These are phyloP conservation scores for Starmerella bombicola DNA, from an alignment of 805 yeast genomes.

Conservation along the genomic window DNA sequence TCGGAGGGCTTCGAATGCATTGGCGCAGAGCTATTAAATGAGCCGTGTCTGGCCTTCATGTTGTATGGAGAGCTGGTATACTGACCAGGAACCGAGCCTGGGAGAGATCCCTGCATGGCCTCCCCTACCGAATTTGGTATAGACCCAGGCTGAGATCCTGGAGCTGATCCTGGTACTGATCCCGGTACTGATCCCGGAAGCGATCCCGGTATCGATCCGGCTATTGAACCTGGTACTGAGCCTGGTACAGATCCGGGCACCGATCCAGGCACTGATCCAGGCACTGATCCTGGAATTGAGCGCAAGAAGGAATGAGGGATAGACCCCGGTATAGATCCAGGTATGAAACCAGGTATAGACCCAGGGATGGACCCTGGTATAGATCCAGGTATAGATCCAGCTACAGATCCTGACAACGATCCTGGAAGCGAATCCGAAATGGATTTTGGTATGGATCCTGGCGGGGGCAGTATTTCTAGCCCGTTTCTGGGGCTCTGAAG, in stretches of 20 bases:
- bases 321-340: conserved; percentile 6
- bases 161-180: conserved; percentile 8
- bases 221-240: conserved; percentile 2
- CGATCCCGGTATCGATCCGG: conserved; percentile 7
- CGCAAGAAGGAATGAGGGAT: conserved; percentile 8
- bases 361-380: conserved; percentile 10
- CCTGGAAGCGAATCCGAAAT: conserved; percentile 3
- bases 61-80: conserved; percentile 2
- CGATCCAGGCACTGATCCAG: conserved; percentile 2
- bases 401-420: conserved; percentile 4
- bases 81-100: conserved; percentile 2
- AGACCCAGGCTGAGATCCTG: conserved; percentile 13
- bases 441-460: conserved; percentile 1
- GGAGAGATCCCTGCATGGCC: neutral
- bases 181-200: conserved; percentile 8
- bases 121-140: conserved; percentile 5
- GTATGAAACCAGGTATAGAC: conserved; percentile 7
- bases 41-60: too few species aligned
- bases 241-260: conserved; percentile 6
- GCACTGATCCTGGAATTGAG: conserved; percentile 2
- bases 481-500: neutral
- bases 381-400: conserved; percentile 11
- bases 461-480: neutral
- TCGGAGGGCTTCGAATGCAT: neutral
- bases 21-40: too few species aligned